Conservation (phyloP, 2,329 filamentous ascomycete species). For the Xylaria sp. region DNA sequence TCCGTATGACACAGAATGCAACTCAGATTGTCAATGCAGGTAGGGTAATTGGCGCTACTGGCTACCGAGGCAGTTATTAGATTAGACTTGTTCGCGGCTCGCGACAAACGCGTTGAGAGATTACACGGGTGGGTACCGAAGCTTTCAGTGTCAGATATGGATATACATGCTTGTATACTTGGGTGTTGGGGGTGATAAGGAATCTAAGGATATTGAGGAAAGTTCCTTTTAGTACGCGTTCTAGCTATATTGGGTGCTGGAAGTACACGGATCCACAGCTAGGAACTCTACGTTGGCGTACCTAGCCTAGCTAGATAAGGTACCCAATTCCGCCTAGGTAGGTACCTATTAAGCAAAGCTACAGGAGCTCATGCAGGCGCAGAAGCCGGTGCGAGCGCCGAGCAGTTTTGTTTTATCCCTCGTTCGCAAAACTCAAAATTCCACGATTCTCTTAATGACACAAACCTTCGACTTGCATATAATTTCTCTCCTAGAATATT, state of each 20-base stretch:
- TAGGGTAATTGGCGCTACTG: no score
- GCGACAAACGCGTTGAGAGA: constrained; percentile 2
- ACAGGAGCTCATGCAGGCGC: background rate
- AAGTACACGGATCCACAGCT: no score
- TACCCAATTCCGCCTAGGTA: background rate
- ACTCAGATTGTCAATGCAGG: no score
- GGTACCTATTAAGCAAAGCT: background rate
- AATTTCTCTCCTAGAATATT: background rate
- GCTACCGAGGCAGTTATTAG: no score
- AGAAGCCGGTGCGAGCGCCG: constrained; percentile 15
- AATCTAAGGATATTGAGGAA: no score
- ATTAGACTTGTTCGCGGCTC: no score
- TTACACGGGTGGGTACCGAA: background rate
- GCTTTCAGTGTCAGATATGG: no score
- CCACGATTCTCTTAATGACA: background rate
- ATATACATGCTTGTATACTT: no score
- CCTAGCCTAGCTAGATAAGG: background rate
- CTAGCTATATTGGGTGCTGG: no score
- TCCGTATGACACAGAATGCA: background rate
- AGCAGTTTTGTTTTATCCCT: constrained; percentile 18
- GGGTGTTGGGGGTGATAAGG: no score
- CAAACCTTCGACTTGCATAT: background rate
- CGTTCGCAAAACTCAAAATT: constrained; percentile 13
- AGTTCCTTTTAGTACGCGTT: no score
- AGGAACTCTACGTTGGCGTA: no score